These are phyloP conservation scores for Neophaeococcomyces aloes DNA, from an alignment of 2,329 filamentous ascomycete genomes.

Conservation along the genomic window DNA sequence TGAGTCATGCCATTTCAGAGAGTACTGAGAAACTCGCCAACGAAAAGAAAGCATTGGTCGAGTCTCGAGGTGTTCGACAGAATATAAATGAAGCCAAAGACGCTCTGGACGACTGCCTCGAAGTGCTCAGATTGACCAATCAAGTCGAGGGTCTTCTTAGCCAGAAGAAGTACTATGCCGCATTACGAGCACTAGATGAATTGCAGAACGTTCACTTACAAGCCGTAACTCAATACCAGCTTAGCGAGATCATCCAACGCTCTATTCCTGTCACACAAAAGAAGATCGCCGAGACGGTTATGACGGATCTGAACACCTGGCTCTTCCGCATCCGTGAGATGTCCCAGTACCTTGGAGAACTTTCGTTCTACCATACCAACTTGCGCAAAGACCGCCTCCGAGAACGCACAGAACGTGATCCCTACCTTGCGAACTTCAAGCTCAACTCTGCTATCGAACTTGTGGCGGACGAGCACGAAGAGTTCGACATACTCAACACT, in stretches of 20 bases:
- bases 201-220: conserved; percentile 92
- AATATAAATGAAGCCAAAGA: conserved; percentile 91
- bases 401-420: conserved; percentile 65
- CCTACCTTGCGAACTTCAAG: conserved; percentile 71
- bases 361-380: conserved; percentile 93
- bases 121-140: conserved; percentile 85
- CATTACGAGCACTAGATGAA: conserved; percentile 86
- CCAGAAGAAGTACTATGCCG: conserved; percentile 92
- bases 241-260: conserved; percentile 90
- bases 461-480: conserved; percentile 87
- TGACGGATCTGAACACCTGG: conserved; percentile 96
- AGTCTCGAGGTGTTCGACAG: conserved; percentile 81
- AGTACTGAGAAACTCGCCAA: conserved; percentile 90
- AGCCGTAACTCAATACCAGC: conserved; percentile 86
- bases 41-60: conserved; percentile 88
- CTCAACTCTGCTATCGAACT: conserved; percentile 93
- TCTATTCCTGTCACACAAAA: conserved; percentile 89
- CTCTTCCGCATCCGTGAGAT: conserved; percentile 89
- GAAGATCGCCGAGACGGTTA: conserved; percentile 89
- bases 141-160: conserved; percentile 83
- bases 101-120: conserved; percentile 80
- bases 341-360: conserved; percentile 89
- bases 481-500: conserved; percentile 91
- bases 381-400: conserved; percentile 73
- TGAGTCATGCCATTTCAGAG: conserved; percentile 89